phyloP scores from a whole-genome alignment of 177 flowering plant genomes.

The Vitis hybrid region DNA sequence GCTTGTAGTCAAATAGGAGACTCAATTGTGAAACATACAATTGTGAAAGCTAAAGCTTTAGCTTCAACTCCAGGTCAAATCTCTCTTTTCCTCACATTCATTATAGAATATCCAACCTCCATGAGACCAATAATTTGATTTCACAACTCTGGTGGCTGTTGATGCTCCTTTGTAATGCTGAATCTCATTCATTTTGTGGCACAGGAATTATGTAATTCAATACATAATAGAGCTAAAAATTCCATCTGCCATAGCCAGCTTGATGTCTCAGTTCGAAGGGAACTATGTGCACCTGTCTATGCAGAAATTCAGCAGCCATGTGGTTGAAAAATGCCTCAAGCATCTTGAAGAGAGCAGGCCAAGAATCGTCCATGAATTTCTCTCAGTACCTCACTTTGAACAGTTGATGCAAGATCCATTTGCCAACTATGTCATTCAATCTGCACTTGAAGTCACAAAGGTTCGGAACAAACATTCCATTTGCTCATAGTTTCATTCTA shows the following conservation, averaged over 20 bases:
- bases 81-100: no score
- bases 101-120: no score
- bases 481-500: neutral
- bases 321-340: conserved; percentile 73
- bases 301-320: conserved; percentile 84
- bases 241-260: conserved; percentile 34
- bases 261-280: conserved; percentile 61
- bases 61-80: neutral
- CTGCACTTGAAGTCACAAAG: conserved; percentile 59
- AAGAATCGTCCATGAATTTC: conserved; percentile 61
- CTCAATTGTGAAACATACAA: neutral
- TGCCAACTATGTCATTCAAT: conserved; percentile 78
- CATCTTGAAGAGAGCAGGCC: conserved; percentile 36
- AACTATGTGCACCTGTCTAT: conserved; percentile 61
- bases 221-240: conserved; percentile 54
- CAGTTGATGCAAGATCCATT: conserved; percentile 72
- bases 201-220: conserved; percentile 83
- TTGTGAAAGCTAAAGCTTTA: neutral
- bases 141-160: no score
- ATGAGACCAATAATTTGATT: no score
- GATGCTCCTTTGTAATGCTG: neutral
- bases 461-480: conserved; percentile 17
- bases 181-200: conserved; percentile 1
- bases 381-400: conserved; percentile 55
- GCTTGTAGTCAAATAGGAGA: no score